Base-by-base conservation (phyloP, 2,329 filamentous ascomycete genomes). In the Colletotrichum viniferum region DNA sequence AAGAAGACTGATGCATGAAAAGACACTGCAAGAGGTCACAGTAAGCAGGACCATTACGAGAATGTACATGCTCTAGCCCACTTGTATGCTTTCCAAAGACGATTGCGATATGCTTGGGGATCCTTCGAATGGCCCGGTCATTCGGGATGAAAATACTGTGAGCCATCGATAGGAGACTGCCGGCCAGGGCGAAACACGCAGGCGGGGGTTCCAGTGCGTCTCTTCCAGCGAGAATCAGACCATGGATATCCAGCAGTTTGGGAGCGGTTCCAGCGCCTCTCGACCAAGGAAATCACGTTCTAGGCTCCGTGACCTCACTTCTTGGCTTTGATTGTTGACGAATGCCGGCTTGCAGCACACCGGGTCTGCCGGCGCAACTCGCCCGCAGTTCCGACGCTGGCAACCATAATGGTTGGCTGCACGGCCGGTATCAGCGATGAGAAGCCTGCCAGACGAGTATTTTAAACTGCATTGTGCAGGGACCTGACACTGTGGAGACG, bases 391-490 rank as follows among this genome's bases (percentile, higher is more conserved):
- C 73, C 73, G 73, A 73, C 36, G 58, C 52, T 73, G 70, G 69
- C 69, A 68, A 64, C 69, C 63, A 58, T 58, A 68, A 64, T 28
- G 73, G 58, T 73, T 73, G 28, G 58, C 63, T 73, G 58, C 26
- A 36, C 56, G 52, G 69, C 34, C 73, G 58, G 58, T 64, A 75
- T 69, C 69, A 69, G 56, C 56, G 62, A 63, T 63, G 62, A 36
- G 30, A 65, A 64, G 73, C 68, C 73, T 56, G 62, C 30, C 58
- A 73, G 32, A 67, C 26, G 43, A 48, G 13, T 64, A 48, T 68
- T 73, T 75, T 64, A 60, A 58, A 75, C 73, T 75, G 69, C 73
- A 73, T 75, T 30, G 73, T 75, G 69, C 73, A 75, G 73, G 73
- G 69, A 75, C 73, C 69, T 75, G 56, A 38, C 69, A 60, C 56